These are phyloP conservation scores for Didymella keratinophila DNA, from an alignment of 2,329 filamentous ascomycete species.

Conservation along the genomic window DNA sequence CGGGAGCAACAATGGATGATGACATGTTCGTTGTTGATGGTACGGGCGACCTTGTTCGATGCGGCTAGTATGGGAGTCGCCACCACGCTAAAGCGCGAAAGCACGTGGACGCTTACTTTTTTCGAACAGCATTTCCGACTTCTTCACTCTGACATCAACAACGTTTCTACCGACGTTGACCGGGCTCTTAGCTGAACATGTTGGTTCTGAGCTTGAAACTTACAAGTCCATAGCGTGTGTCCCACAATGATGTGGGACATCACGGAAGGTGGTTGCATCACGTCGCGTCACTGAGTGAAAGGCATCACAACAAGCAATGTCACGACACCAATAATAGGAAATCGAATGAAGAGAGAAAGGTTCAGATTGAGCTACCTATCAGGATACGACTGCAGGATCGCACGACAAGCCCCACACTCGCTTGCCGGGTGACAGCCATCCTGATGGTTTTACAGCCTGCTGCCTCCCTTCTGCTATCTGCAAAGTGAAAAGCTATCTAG, in stretches of 20 bases:
- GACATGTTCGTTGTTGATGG: neutral
- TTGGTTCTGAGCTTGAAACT: too few relatives aligned
- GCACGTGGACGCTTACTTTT: slow-evolving; percentile 9
- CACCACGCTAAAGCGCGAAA: slow-evolving; percentile 14
- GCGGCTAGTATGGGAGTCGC: neutral
- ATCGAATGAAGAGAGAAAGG: neutral
- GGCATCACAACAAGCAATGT: neutral
- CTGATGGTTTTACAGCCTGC: neutral
- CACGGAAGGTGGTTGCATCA: neutral
- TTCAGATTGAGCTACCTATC: neutral
- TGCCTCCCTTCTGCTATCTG: neutral
- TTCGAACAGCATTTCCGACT: neutral
- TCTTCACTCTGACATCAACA: neutral
- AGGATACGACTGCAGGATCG: neutral
- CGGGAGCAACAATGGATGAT: neutral
- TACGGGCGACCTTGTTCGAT: neutral
- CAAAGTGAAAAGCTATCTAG: neutral
- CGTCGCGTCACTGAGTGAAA: neutral
- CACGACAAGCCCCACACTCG: neutral
- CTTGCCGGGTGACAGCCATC: neutral
- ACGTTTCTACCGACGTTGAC: neutral
- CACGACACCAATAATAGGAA: neutral
- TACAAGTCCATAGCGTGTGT: too few relatives aligned
- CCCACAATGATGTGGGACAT: too few relatives aligned
- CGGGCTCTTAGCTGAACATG: too few relatives aligned